phyloP scores from a whole-genome alignment of 768 basidiomycete species.

The Arthromyces matolae region DNA sequence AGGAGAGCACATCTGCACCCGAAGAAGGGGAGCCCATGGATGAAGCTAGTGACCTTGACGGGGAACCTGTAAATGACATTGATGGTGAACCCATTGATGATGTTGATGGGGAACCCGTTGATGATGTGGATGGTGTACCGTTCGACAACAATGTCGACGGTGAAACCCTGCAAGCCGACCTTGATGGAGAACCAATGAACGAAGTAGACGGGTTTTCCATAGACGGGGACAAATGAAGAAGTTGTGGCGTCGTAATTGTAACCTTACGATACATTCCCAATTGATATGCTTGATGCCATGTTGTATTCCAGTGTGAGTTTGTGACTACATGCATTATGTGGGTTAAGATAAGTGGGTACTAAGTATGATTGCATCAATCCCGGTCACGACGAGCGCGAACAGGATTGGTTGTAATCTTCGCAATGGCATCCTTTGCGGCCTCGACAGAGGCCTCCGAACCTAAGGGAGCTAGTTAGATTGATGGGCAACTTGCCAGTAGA shows the following conservation, averaged over 20 bases:
- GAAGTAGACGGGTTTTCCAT: slow-evolving; percentile 17
- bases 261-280: too few species aligned
- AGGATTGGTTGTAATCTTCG: slow-evolving; percentile 48
- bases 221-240: slow-evolving; percentile 8
- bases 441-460: slow-evolving; percentile 66
- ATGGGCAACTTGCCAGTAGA: too few species aligned
- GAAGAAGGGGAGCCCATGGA: slow-evolving; percentile 32
- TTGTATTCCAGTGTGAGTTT: too few species aligned
- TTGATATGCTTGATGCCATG: too few species aligned
- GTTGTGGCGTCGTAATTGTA: too few species aligned
- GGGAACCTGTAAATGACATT: slow-evolving; percentile 41
- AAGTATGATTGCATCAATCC: slow-evolving; percentile 19
- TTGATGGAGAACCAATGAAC: slow-evolving; percentile 37
- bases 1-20: slow-evolving; percentile 17
- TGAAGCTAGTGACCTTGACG: slow-evolving; percentile 34
- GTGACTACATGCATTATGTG: too few species aligned
- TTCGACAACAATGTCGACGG: slow-evolving; percentile 44
- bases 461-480: slow-evolving; percentile 28
- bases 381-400: slow-evolving; percentile 38
- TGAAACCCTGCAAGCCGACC: slow-evolving; percentile 33
- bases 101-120: slow-evolving; percentile 31
- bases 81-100: slow-evolving; percentile 43
- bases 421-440: slow-evolving; percentile 75
- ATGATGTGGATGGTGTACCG: slow-evolving; percentile 46
- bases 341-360: too few species aligned